A percentile compares a stretch with the other conserved stretches of the same genome.
These are phyloP conservation scores for Ascochyta viciae-villosae DNA, from an alignment of 2,329 filamentous ascomycete species.

Conservation along the genomic window DNA sequence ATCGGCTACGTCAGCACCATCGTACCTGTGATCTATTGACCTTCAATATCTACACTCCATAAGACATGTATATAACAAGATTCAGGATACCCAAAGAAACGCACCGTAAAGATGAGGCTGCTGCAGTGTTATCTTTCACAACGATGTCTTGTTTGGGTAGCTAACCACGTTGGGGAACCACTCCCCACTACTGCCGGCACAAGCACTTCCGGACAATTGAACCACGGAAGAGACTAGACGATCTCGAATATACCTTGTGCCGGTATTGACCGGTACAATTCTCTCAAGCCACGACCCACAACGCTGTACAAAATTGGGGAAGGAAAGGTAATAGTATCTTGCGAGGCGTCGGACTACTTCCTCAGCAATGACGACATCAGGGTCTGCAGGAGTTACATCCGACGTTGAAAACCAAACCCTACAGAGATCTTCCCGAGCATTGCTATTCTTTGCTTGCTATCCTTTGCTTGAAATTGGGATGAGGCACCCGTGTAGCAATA, in stretches of 20 bases:
- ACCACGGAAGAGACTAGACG: neutral
- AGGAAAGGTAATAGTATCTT: neutral
- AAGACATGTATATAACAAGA: neutral
- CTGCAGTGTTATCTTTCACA: neutral
- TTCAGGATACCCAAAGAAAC: neutral
- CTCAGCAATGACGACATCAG: neutral
- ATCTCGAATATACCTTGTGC: conserved; percentile 1
- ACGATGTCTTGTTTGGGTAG: neutral
- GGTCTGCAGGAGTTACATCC: neutral
- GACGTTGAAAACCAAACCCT: neutral
- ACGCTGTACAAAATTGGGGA: neutral
- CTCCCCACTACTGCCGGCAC: conserved; percentile 1
- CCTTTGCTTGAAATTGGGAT: neutral
- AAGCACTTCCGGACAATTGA: conserved; percentile 3
- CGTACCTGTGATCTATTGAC: too few species aligned
- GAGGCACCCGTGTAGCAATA: too few species aligned
- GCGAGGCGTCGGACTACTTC: neutral
- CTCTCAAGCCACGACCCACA: conserved; percentile 7
- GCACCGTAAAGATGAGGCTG: neutral
- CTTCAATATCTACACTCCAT: neutral
- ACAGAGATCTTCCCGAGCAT: neutral
- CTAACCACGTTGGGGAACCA: conserved; percentile 1
- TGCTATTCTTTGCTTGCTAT: neutral
- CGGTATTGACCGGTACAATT: neutral
- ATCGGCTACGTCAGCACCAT: neutral